A percentile compares a stretch with the other conserved stretches of the same genome.
Conservation (phyloP, 495 filamentous ascomycete species). For the Delitschia confertaspora region DNA sequence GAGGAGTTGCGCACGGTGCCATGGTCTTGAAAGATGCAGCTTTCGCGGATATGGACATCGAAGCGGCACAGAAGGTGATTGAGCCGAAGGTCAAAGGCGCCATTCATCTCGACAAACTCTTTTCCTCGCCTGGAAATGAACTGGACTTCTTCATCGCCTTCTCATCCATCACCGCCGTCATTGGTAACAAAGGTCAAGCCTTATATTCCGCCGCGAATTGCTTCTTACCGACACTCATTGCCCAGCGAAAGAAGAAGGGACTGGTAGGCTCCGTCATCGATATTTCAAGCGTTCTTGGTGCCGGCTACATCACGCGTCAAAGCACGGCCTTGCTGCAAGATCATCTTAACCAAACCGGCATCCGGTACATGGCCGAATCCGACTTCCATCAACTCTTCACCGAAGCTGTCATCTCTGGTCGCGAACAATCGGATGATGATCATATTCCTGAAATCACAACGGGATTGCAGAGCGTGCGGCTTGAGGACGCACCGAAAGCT, state of each 20-base stretch:
- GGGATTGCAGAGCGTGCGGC: slow-evolving; percentile 16
- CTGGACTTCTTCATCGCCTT: slow-evolving; percentile 25
- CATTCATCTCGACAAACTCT: slow-evolving; percentile 6
- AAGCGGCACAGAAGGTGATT: not conserved
- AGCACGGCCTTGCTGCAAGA: slow-evolving; percentile 51
- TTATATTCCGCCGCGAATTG: slow-evolving; percentile 21
- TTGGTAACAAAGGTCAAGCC: slow-evolving; percentile 14
- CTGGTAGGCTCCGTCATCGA: slow-evolving; percentile 8
- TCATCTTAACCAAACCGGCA: slow-evolving; percentile 52
- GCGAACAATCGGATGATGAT: slow-evolving; percentile 17
- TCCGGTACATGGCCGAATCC: slow-evolving; percentile 50
- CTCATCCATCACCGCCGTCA: slow-evolving; percentile 9
- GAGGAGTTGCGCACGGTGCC: slow-evolving; percentile 6
- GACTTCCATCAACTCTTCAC: slow-evolving; percentile 54
- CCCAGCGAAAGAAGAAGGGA: slow-evolving; percentile 4
- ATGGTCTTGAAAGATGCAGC: slow-evolving; percentile 5
- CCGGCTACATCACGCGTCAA: slow-evolving; percentile 27
- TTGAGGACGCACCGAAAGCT: slow-evolving; percentile 19
- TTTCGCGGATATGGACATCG: slow-evolving; percentile 14
- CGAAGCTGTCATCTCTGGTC: slow-evolving; percentile 44
- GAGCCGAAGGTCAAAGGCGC: slow-evolving; percentile 17
- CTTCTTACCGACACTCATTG: slow-evolving; percentile 6
- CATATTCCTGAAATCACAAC: slow-evolving; percentile 16
- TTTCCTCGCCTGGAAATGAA: not conserved
- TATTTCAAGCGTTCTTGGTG: slow-evolving; percentile 1